Evolutionary conservation across 768 basidiomycete genomes (phyloP).

Genomic region (Lactifluus hygrophoroides): DNA sequence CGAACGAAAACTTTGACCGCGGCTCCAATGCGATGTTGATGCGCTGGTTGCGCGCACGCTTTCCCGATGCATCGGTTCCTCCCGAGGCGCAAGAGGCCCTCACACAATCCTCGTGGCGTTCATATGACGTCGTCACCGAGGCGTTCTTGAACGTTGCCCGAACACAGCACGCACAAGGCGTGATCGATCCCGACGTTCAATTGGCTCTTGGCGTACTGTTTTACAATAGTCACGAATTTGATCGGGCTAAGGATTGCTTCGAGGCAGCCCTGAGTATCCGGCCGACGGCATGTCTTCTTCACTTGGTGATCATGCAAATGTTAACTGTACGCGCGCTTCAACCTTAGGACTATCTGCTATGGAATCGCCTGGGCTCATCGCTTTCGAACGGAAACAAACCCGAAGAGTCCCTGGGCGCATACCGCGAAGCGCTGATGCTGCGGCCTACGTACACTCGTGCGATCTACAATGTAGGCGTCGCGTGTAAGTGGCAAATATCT

Average conservation of each 20-base stretch:
- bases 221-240: conserved; percentile 82
- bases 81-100: conserved; percentile 47
- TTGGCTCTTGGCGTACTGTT: conserved; percentile 88
- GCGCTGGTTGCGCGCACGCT: conserved; percentile 69
- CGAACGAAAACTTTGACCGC: conserved; percentile 86
- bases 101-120: conserved; percentile 67
- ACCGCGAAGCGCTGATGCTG: conserved; percentile 81
- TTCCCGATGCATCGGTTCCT: conserved; percentile 46
- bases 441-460: conserved; percentile 95
- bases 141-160: conserved; percentile 78
- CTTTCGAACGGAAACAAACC: conserved; percentile 92
- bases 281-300: conserved; percentile 46
- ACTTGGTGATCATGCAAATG: neutral
- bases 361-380: conserved; percentile 93
- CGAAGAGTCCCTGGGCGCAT: conserved; percentile 86
- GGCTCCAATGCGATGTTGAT: conserved; percentile 81
- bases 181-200: conserved; percentile 85
- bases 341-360: conserved; percentile 76
- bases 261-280: conserved; percentile 72
- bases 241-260: conserved; percentile 90
- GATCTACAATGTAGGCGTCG: conserved; percentile 96
- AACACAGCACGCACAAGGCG: conserved; percentile 62
- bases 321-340: neutral
- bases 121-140: conserved; percentile 71
- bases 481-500: conserved; percentile 55